A percentile compares a stretch with the other conserved stretches of the same genome.
phyloP scores from a whole-genome alignment of 1,284 basidiomycete genomes.

The Rhodotorula sp. region DNA sequence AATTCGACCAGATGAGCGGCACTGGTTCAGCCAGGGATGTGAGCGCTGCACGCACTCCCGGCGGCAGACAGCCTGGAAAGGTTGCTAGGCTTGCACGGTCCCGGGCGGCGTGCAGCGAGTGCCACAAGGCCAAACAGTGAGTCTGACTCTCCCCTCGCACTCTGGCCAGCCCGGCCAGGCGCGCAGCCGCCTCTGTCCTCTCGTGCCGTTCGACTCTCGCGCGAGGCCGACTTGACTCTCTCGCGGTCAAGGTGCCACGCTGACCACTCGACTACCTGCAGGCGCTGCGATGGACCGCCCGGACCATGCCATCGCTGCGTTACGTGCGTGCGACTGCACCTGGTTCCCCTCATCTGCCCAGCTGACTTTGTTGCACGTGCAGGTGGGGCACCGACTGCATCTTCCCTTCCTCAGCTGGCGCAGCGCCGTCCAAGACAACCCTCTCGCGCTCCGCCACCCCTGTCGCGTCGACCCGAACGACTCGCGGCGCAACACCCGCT shows the following conservation, averaged over 20 bases:
- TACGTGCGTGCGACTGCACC: conserved; percentile 9
- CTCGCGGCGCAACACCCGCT: not conserved
- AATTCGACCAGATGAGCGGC: too few species aligned
- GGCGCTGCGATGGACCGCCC: conserved; percentile 35
- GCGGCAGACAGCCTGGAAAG: too few species aligned
- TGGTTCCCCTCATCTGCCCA: not conserved
- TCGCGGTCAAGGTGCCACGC: not conserved
- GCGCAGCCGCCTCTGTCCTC: too few species aligned
- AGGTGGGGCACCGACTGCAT: conserved; percentile 36
- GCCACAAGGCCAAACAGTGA: conserved; percentile 1
- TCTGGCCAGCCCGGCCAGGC: too few species aligned
- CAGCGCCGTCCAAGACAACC: not conserved
- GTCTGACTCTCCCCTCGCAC: not conserved
- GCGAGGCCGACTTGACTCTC: too few species aligned
- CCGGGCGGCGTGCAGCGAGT: not conserved
- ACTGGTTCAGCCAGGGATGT: too few species aligned
- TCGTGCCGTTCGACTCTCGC: too few species aligned
- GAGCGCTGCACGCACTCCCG: too few species aligned
- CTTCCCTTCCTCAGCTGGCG: conserved; percentile 26
- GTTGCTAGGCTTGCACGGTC: too few species aligned
- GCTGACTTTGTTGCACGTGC: not conserved
- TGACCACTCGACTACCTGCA: not conserved
- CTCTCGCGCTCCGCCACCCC: not conserved
- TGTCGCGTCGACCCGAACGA: not conserved
- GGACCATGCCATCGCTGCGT: conserved; percentile 38